Evolutionary conservation across 768 basidiomycete species (phyloP).

Genomic region (Lactifluus volemus): DNA sequence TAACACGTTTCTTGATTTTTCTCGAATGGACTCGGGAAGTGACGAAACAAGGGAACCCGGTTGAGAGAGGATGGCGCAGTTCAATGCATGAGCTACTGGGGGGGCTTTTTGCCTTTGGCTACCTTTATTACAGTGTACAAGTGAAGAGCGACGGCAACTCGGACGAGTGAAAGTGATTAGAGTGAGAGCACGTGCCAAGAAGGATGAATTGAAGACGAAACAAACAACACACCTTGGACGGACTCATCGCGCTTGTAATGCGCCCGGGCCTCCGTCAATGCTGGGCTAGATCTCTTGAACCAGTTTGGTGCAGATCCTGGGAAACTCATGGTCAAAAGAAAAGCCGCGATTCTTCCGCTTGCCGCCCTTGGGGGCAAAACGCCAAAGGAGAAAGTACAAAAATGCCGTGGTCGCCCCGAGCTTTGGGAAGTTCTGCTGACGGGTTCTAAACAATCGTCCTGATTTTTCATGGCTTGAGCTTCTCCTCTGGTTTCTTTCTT

Average conservation of each 20-base stretch:
- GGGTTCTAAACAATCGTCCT: too few relatives aligned
- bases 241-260: slow-evolving; percentile 1
- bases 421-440: not conserved
- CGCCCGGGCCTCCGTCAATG: not conserved
- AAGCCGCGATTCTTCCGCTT: slow-evolving; percentile 14
- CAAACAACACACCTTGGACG: not conserved
- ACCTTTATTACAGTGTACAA: too few relatives aligned
- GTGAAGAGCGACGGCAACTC: not conserved
- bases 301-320: not conserved
- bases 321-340: not conserved
- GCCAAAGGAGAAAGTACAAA: not conserved
- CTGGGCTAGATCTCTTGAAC: not conserved
- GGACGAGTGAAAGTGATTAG: not conserved
- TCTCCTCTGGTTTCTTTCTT: not conserved
- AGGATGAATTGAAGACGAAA: not conserved
- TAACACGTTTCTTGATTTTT: slow-evolving; percentile 1
- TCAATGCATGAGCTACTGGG: not conserved
- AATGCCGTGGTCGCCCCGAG: slow-evolving; percentile 7
- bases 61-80: not conserved
- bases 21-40: not conserved
- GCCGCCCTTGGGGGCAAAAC: not conserved
- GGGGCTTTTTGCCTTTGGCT: too few relatives aligned
- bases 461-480: not conserved
- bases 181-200: not conserved
- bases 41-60: not conserved